These are phyloP conservation scores for Neonectria magnoliae DNA, from an alignment of 2,329 filamentous ascomycete species.

Conservation along the genomic window DNA sequence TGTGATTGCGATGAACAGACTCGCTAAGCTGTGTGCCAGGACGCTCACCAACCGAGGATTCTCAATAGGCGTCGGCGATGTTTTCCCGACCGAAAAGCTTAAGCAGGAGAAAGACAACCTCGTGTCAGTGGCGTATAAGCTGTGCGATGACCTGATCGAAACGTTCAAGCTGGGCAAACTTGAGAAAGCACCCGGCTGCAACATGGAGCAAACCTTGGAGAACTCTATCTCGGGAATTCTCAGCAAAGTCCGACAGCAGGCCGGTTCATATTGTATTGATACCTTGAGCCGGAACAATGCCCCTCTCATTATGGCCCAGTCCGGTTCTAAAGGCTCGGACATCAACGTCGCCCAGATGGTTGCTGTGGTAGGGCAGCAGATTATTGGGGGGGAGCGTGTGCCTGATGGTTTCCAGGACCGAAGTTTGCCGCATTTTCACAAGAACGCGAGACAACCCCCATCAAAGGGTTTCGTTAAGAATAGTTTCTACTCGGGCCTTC, in stretches of 20 bases:
- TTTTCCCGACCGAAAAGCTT: constrained; percentile 81
- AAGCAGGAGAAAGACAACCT: constrained; percentile 78
- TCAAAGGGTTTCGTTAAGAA: constrained; percentile 97
- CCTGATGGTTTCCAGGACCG: constrained; percentile 96
- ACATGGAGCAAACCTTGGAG: constrained; percentile 91
- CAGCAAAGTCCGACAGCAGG: constrained; percentile 89
- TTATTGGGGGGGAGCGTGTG: constrained; percentile 93
- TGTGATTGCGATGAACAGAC: constrained; percentile 90
- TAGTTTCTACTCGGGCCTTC: constrained; percentile 93
- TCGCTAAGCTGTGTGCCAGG: constrained; percentile 89
- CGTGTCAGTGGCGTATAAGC: constrained; percentile 79
- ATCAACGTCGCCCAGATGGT: constrained; percentile 99
- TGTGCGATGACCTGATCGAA: constrained; percentile 85
- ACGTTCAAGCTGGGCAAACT: constrained; percentile 83
- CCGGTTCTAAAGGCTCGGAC: constrained; percentile 94
- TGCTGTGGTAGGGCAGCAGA: constrained; percentile 95
- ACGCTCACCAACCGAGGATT: constrained; percentile 92
- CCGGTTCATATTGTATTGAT: constrained; percentile 89
- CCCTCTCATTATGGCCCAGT: constrained; percentile 95
- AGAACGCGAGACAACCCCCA: constrained; percentile 89
- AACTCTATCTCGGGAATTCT: constrained; percentile 91
- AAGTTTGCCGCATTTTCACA: constrained; percentile 93
- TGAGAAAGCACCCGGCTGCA: constrained; percentile 87
- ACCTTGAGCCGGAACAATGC: constrained; percentile 92
- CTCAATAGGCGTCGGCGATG: constrained; percentile 95